These are phyloP conservation scores for Monilinia vaccinii-corymbosi DNA, from an alignment of 2,329 filamentous ascomycete species.

Conservation along the genomic window DNA sequence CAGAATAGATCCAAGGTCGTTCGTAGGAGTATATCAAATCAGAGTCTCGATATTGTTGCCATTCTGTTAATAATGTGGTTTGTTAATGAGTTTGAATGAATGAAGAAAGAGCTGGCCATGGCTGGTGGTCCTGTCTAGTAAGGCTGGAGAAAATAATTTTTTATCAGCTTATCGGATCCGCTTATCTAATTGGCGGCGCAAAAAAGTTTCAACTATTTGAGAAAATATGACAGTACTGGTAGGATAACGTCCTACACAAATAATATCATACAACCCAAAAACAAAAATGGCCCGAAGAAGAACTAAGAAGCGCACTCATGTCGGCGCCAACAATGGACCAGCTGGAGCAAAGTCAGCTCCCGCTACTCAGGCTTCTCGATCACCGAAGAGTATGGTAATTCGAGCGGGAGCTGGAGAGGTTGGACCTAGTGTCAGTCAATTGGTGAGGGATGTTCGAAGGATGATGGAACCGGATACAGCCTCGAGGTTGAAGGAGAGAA, in stretches of 20 bases:
- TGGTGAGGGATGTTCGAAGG: slow-evolving; percentile 80
- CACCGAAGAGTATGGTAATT: slow-evolving; percentile 97
- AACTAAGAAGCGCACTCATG: slow-evolving; percentile 83
- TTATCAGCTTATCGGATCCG: slow-evolving; percentile 28
- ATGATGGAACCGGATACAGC: slow-evolving; percentile 98
- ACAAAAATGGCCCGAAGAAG: slow-evolving; percentile 65
- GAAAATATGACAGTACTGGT: slow-evolving; percentile 5
- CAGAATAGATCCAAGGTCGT: background rate
- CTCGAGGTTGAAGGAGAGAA: slow-evolving; percentile 77
- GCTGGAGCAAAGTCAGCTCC: slow-evolving; percentile 42
- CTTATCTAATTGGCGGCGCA: slow-evolving; percentile 23
- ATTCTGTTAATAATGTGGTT: background rate
- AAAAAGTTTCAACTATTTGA: slow-evolving; percentile 14
- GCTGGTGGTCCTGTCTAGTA: too few relatives aligned
- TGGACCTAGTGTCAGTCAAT: slow-evolving; percentile 80
- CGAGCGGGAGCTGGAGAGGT: slow-evolving; percentile 92
- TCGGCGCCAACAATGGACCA: slow-evolving; percentile 49
- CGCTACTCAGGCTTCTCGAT: slow-evolving; percentile 48
- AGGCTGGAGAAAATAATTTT: slow-evolving; percentile 18
- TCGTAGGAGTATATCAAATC: background rate
- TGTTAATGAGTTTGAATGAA: background rate
- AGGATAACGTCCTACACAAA: background rate
- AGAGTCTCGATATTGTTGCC: background rate
- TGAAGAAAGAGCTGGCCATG: background rate
- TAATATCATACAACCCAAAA: slow-evolving; percentile 14